Evolutionary conservation across 768 basidiomycete genomes (phyloP), one percentile per base, ranked within the genome.

Genomic region (Pulveroboletus frians): DNA sequence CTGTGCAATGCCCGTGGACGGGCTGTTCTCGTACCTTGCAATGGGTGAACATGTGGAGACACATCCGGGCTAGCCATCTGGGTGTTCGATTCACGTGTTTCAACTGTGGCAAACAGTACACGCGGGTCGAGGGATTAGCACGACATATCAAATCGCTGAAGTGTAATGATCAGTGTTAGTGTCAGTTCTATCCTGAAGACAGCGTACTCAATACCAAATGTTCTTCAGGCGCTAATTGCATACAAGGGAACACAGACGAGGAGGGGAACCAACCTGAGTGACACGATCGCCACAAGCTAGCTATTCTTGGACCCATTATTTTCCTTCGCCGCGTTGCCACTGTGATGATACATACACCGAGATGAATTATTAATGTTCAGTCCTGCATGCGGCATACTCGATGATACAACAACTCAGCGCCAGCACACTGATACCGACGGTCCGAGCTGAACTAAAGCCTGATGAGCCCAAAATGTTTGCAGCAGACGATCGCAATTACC

Each of bases 1-100:
- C 13, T 20, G 41, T 51, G 23, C 43, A 6, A 5, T 60, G 49
- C 29, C 47, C 51, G 1, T 58, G 59, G 54, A 18, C 14, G 9
- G 46, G 43, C n/a, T 56, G 54, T 43, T 30, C 37, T 3, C 20
- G 38, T 15, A 39, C 9, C 21, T n/a, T 49, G 35, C 38, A 35
- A 35, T 45, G 49, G 51, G 34, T 18, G 30, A 60, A 47, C 17
- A 29, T 47, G 3, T 27, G 46, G 14, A 50, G 51, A 35, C 46
- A 53, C 17, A 45, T 56, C 34, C 49, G 31, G 13, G 42, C 46
- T 4, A 15, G 42, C 11, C 55, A 60, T 13, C 23, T 54, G 10
- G 38, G 40, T 13, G 21, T 47, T 32, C 36, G 43, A 17, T 43
- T 50, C 11, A 5, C 1, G 18, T 57, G 47, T 21, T 11, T 6